phyloP scores from a whole-genome alignment of 1,139 yeast genomes.

The Hansenula anomala region DNA sequence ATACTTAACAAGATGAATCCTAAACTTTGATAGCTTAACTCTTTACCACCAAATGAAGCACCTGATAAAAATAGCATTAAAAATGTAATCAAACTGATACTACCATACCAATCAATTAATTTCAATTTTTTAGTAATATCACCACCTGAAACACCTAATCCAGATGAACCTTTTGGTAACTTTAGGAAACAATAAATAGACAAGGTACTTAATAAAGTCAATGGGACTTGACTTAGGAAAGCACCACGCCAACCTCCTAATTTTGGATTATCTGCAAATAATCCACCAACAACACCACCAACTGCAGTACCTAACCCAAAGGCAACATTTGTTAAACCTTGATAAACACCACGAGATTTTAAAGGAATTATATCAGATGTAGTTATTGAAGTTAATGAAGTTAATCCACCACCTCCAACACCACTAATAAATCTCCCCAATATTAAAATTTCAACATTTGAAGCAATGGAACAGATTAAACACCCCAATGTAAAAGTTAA shows the following conservation, averaged over 20 bases:
- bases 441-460: slow-evolving; percentile 39
- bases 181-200: slow-evolving; percentile 30
- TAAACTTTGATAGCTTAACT: slow-evolving; percentile 33
- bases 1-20: slow-evolving; percentile 18
- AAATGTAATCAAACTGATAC: slow-evolving; percentile 51
- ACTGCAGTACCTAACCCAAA: slow-evolving; percentile 68
- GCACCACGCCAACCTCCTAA: slow-evolving; percentile 71
- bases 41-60: slow-evolving; percentile 64
- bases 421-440: slow-evolving; percentile 60
- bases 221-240: slow-evolving; percentile 58
- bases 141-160: slow-evolving; percentile 22
- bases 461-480: slow-evolving; percentile 39
- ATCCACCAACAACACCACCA: slow-evolving; percentile 71
- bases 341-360: slow-evolving; percentile 53
- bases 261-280: slow-evolving; percentile 39
- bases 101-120: slow-evolving; percentile 72
- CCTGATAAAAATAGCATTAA: slow-evolving; percentile 54
- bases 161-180: slow-evolving; percentile 36
- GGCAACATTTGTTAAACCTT: slow-evolving; percentile 58
- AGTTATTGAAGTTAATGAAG: slow-evolving; percentile 49
- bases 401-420: slow-evolving; percentile 62
- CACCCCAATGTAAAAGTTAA: slow-evolving; percentile 45
- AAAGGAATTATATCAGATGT: slow-evolving; percentile 55
- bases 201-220: slow-evolving; percentile 47
- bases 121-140: slow-evolving; percentile 38